Base-by-base conservation (phyloP, 257 asterid species). In the Gynochthodes officinalis region DNA sequence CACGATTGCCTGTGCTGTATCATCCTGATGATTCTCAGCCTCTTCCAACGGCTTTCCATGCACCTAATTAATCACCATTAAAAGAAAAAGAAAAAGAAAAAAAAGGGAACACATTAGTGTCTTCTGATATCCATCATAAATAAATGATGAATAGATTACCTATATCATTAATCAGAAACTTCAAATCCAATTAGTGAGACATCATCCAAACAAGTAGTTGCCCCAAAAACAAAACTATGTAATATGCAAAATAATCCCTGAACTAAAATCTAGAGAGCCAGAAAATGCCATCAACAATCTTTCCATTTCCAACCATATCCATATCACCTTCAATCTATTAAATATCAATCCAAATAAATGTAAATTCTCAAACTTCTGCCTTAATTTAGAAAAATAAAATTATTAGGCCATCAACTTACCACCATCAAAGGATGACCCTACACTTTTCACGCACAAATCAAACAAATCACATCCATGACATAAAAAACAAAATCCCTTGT, bases 11-110 rank as follows among this genome's bases (percentile, higher is more conserved):
- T 55, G 73, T 27, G 78, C 39, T 83, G 76, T 65, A 62, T 54
- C 73, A 40, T 83, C 86, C 74, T 84, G 83, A 63, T 70, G 82
- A 57, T 52, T 75, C 40, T 78, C 67, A 35, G 78, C 70, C 72
- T 89, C 90, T 61, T 81, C 95, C 50, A 65, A 65, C n/a, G 87
- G 83, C 82, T 84, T 59, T 39, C 83, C 68, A 79, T 91, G 67
- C 60, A 87, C 97, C 98, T 93, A 78, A 73, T 67, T 93, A 78
- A 73, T 67, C 63, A 71, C 32, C 64, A 72, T 1, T 43, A 25
- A 49, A 37, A 3, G 54, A 48, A 43, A 42, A 40, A 50, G 42
- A 61, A 54, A 35, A 65, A 48, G 11, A 30, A 49, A 50, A 35
- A 61, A 54, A 35, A 65, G 37, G 11, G 30, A 49, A 27, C 59